A percentile compares a stretch with the other conserved stretches of the same genome.
Evolutionary conservation across 331 rosid genomes (phyloP).

Genomic region (Prunus yedoensis): DNA sequence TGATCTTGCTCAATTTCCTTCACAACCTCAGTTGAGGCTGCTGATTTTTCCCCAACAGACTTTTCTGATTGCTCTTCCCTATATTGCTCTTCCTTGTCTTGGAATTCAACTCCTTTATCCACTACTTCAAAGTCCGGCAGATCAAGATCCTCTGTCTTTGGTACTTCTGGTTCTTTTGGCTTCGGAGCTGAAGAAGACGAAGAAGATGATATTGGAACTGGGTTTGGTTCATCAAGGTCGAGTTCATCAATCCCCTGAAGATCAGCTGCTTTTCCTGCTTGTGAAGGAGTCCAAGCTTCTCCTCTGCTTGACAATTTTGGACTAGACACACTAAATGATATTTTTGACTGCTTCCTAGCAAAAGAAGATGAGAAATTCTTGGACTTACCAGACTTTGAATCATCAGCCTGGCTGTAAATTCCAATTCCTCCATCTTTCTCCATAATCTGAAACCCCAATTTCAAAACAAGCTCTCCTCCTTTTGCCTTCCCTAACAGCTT

Average conservation of each 20-base stretch:
- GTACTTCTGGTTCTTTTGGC: conserved; percentile 39
- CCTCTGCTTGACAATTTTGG: conserved; percentile 65
- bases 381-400: conserved; percentile 44
- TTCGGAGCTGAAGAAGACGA: conserved; percentile 41
- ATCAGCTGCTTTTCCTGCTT: conserved; percentile 26
- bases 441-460: conserved; percentile 92
- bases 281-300: conserved; percentile 74
- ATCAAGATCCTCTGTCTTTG: conserved; percentile 71
- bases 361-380: conserved; percentile 40
- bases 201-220: conserved; percentile 44
- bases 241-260: conserved; percentile 82
- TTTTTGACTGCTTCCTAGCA: conserved; percentile 80
- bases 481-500: conserved; percentile 77
- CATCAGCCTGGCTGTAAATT: conserved; percentile 58
- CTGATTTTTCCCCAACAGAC: conserved; percentile 41
- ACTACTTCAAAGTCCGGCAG: conserved; percentile 87
- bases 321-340: conserved; percentile 89
- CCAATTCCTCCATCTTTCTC: conserved; percentile 91
- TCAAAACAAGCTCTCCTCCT: conserved; percentile 78
- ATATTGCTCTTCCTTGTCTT: conserved; percentile 42
- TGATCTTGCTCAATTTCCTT: conserved; percentile 76
- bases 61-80: conserved; percentile 43
- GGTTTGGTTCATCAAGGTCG: conserved; percentile 86
- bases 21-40: conserved; percentile 61
- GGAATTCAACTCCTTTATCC: conserved; percentile 88